phyloP scores from a whole-genome alignment of 2,329 filamentous ascomycete species.

The Aureobasidium leucospermi region DNA sequence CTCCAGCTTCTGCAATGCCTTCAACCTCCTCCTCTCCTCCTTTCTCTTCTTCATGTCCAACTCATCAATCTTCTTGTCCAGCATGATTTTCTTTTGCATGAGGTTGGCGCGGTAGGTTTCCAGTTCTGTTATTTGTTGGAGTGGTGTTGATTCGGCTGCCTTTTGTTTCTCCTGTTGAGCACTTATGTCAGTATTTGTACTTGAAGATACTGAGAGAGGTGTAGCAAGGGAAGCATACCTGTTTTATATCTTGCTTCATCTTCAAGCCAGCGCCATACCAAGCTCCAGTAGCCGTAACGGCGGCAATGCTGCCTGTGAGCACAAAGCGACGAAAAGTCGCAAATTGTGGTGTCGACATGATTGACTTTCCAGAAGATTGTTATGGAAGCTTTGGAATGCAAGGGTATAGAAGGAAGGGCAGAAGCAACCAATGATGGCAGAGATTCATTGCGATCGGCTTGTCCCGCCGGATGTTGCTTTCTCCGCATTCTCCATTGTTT shows the following conservation, averaged over 20 bases:
- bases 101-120: slow-evolving; percentile 44
- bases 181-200: neutral
- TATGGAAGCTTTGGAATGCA: neutral
- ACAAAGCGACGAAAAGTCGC: slow-evolving; percentile 40
- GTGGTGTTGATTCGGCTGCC: slow-evolving; percentile 41
- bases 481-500: neutral
- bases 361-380: neutral
- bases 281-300: slow-evolving; percentile 50
- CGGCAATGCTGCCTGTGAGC: slow-evolving; percentile 48
- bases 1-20: neutral
- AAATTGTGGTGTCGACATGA: slow-evolving; percentile 19
- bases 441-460: slow-evolving; percentile 3
- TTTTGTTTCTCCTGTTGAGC: slow-evolving; percentile 30
- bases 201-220: neutral
- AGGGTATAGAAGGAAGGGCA: neutral
- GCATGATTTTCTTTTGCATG: slow-evolving; percentile 42
- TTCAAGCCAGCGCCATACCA: slow-evolving; percentile 55
- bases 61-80: slow-evolving; percentile 52
- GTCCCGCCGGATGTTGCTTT: neutral
- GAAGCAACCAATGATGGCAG: neutral
- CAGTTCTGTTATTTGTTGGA: slow-evolving; percentile 50
- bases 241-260: slow-evolving; percentile 41
- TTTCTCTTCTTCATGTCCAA: slow-evolving; percentile 34
- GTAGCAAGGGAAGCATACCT: slow-evolving; percentile 35
- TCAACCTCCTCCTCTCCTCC: slow-evolving; percentile 3